phyloP scores from a whole-genome alignment of 805 yeast genomes.

The Saccharomycopsis schoenii region DNA sequence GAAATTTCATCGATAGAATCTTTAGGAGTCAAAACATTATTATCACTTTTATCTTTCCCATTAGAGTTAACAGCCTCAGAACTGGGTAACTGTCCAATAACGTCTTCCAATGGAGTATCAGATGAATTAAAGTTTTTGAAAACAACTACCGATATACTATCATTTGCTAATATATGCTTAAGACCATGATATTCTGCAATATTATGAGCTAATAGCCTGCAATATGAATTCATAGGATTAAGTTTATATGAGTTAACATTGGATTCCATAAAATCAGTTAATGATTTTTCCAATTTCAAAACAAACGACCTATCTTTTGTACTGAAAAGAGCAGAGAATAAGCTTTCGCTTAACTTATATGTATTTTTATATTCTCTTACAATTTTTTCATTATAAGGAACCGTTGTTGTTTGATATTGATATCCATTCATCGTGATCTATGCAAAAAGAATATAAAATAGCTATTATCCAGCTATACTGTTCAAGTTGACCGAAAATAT shows the following conservation, averaged over 20 bases:
- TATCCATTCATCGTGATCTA: not conserved
- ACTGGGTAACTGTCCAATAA: not conserved
- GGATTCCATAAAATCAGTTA: conserved; percentile 36
- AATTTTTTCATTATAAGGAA: not conserved
- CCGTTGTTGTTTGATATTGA: not conserved
- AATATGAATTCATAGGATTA: conserved; percentile 57
- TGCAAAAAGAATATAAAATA: not conserved
- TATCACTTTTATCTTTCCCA: conserved; percentile 19
- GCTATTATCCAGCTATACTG: not conserved
- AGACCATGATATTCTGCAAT: conserved; percentile 56
- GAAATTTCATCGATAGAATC: conserved; percentile 1
- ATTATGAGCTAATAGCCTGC: conserved; percentile 58
- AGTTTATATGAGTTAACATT: conserved; percentile 33
- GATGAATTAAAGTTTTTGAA: conserved; percentile 27
- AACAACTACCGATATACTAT: conserved; percentile 37
- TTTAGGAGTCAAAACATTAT: conserved; percentile 12
- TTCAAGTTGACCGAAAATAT: too few relatives aligned
- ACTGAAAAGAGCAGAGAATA: conserved; percentile 33
- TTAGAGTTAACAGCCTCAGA: not conserved
- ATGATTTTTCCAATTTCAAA: conserved; percentile 37
- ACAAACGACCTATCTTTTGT: conserved; percentile 41
- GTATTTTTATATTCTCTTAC: not conserved
- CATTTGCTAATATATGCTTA: conserved; percentile 46
- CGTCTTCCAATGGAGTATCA: not conserved
- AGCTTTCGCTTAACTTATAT: conserved; percentile 18